A percentile compares a stretch with the other conserved stretches of the same genome.
phyloP scores from a whole-genome alignment of 768 basidiomycete species.

The Dioszegia aurantiaca region DNA sequence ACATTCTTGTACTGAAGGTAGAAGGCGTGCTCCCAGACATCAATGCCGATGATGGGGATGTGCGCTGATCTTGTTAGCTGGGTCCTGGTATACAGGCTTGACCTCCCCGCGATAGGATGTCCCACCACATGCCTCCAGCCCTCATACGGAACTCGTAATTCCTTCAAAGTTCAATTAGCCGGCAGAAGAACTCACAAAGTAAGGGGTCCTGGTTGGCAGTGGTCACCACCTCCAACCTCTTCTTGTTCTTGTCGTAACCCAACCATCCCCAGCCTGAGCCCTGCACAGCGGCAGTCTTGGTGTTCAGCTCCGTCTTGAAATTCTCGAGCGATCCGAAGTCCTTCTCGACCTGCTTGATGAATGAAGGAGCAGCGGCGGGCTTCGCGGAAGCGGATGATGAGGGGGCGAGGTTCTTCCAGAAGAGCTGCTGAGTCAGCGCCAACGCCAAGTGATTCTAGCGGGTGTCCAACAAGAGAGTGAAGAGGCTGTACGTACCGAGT shows the following conservation, averaged over 20 bases:
- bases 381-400: constrained; percentile 60
- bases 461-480: too few relatives aligned
- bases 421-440: constrained; percentile 57
- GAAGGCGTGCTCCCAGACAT: constrained; percentile 92
- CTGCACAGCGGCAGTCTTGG: constrained; percentile 78
- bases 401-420: constrained; percentile 92
- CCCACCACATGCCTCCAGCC: too few relatives aligned
- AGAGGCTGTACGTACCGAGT: constrained; percentile 32
- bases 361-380: constrained; percentile 63
- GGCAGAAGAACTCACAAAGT: constrained; percentile 57
- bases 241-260: constrained; percentile 65
- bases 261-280: constrained; percentile 98
- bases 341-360: constrained; percentile 53
- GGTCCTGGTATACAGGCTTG: too few relatives aligned
- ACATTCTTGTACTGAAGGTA: constrained; percentile 96
- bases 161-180: too few relatives aligned
- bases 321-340: constrained; percentile 69
- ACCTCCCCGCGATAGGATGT: too few relatives aligned
- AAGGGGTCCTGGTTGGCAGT: constrained; percentile 97
- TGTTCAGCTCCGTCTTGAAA: constrained; percentile 77
- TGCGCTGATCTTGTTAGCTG: too few relatives aligned
- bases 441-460: neutral
- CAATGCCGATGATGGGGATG: constrained; percentile 82
- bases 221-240: constrained; percentile 83
- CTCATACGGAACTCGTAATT: too few relatives aligned